A percentile compares a stretch with the other conserved stretches of the same genome.
phyloP scores from a whole-genome alignment of 2,329 filamentous ascomycete species.

The Botrytis galanthina region DNA sequence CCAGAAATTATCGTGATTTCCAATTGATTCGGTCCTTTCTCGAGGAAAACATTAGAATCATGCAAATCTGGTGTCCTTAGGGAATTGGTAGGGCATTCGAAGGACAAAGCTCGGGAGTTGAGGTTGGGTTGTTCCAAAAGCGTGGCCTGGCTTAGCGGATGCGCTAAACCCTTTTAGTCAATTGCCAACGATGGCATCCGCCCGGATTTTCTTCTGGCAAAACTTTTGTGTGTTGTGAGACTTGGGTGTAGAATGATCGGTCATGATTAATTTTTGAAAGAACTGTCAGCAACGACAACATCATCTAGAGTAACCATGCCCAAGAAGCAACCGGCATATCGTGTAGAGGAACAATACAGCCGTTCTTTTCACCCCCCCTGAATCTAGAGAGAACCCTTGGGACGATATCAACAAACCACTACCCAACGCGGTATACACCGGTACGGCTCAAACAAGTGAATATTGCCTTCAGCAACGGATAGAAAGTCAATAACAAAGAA shows the following conservation, averaged over 20 bases:
- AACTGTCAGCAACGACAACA: background rate
- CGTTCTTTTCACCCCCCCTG: constrained; percentile 15
- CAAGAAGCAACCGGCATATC: too few species aligned
- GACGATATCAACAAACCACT: constrained; percentile 3
- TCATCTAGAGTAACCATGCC: background rate
- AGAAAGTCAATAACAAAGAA: constrained; percentile 5
- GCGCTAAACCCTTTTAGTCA: constrained; percentile 12
- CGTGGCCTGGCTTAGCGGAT: constrained; percentile 20
- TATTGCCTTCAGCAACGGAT: background rate
- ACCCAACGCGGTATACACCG: background rate
- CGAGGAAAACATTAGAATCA: background rate
- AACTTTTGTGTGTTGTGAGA: constrained; percentile 15
- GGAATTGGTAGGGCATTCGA: constrained; percentile 2
- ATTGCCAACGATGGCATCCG: constrained; percentile 18
- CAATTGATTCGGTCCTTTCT: background rate
- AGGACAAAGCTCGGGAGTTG: constrained; percentile 14
- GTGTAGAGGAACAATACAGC: background rate
- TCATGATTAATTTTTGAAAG: background rate
- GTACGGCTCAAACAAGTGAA: background rate
- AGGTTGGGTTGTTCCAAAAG: constrained; percentile 15
- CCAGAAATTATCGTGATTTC: background rate
- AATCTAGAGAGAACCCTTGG: constrained; percentile 6
- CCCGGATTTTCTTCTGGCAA: constrained; percentile 16
- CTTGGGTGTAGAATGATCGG: background rate
- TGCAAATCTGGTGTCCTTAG: background rate